Percentiles rank a stretch among this genome's conserved stretches.
Conservation (phyloP, 306 rosid genomes). For the Oemleria cerasiformis region DNA sequence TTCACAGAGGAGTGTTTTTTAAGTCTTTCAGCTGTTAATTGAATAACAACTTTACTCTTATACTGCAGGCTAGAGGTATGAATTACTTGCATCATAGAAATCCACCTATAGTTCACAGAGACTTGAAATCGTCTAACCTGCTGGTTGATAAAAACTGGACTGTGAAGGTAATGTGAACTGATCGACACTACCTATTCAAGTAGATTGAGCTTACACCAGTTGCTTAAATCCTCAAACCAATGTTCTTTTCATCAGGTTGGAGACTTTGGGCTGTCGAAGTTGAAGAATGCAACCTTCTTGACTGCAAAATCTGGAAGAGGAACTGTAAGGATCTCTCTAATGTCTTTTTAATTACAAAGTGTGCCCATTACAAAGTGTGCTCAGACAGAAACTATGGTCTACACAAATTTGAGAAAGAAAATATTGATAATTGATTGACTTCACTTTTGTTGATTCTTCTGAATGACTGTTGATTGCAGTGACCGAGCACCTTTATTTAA, state of each 20-base stretch:
- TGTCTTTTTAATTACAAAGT: not conserved
- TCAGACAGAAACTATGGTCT: not conserved
- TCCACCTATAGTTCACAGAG: conserved; percentile 85
- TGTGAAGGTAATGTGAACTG: conserved; percentile 54
- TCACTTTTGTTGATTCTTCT: not conserved
- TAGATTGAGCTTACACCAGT: conserved; percentile 13
- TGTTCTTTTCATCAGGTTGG: conserved; percentile 51
- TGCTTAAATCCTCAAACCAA: conserved; percentile 15
- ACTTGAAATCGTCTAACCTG: conserved; percentile 73
- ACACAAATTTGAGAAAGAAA: not conserved
- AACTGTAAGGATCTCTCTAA: conserved; percentile 44
- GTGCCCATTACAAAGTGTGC: not conserved
- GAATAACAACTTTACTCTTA: conserved; percentile 1
- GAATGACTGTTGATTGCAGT: not conserved
- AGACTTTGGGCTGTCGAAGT: conserved; percentile 73
- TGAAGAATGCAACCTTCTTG: conserved; percentile 62
- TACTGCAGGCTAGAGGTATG: conserved; percentile 72
- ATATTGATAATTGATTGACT: not conserved
- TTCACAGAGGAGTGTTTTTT: not conserved
- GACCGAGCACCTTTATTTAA: not conserved
- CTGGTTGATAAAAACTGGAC: conserved; percentile 78
- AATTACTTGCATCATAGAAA: conserved; percentile 75
- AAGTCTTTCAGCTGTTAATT: conserved; percentile 8
- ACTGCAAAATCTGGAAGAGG: conserved; percentile 69
- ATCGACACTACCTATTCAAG: conserved; percentile 7